Evolutionary conservation across 495 filamentous ascomycete species (phyloP).

Genomic region (Glarea lozoyensis): DNA sequence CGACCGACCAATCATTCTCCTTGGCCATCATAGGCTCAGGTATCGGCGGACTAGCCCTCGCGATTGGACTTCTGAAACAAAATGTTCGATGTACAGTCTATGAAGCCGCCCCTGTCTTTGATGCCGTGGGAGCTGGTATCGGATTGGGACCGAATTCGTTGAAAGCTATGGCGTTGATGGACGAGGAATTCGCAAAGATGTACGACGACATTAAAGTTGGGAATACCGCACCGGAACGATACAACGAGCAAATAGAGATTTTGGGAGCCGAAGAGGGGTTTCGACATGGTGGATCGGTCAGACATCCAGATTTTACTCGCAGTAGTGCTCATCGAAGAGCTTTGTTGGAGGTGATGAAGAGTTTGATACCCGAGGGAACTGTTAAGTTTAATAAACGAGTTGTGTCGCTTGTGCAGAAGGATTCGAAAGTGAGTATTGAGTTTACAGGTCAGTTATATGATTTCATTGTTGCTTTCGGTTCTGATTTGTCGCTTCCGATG

Average conservation of each 20-base stretch:
- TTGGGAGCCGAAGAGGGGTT: conserved; percentile 37
- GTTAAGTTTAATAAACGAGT: conserved; percentile 23
- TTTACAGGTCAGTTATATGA: too few relatives aligned
- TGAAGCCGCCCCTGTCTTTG: conserved; percentile 6
- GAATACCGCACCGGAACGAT: conserved; percentile 1
- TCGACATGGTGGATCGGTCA: conserved; percentile 40
- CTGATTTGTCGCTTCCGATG: too few relatives aligned
- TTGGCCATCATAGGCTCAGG: background rate
- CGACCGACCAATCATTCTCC: too few relatives aligned
- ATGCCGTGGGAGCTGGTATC: conserved; percentile 48
- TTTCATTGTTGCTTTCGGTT: too few relatives aligned
- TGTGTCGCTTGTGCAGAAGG: conserved; percentile 14
- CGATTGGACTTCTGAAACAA: conserved; percentile 5
- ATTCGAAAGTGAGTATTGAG: conserved; percentile 15
- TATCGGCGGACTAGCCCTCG: conserved; percentile 2
- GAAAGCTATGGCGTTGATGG: conserved; percentile 41
- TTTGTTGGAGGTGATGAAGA: conserved; percentile 27
- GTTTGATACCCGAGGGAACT: conserved; percentile 23
- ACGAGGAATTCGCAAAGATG: conserved; percentile 17
- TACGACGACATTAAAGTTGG: conserved; percentile 23
- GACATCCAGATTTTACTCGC: background rate
- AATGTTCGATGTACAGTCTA: conserved; percentile 1
- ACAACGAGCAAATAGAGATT: conserved; percentile 13
- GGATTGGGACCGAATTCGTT: conserved; percentile 48
- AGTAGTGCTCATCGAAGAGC: conserved; percentile 20